Evolutionary conservation across 257 asterid species (phyloP).

Genomic region (Nicotiana noctiflora): DNA sequence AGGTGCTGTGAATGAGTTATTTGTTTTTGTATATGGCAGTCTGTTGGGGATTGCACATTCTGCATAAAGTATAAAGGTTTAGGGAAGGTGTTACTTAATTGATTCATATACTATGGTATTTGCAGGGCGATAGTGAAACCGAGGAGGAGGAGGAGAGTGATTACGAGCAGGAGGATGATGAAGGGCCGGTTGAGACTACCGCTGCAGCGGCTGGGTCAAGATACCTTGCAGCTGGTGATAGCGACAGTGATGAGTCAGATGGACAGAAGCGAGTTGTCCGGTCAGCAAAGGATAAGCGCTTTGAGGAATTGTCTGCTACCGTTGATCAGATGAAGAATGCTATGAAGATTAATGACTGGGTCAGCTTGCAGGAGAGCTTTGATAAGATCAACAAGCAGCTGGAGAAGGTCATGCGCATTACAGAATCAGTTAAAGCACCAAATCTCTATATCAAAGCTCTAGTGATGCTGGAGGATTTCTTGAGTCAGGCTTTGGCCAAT

Average conservation of each 20-base stretch:
- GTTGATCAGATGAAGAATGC: slow-evolving; percentile 94
- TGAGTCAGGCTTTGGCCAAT: slow-evolving; percentile 72
- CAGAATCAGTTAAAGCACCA: slow-evolving; percentile 64
- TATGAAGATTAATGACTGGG: slow-evolving; percentile 94
- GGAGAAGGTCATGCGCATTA: slow-evolving; percentile 80
- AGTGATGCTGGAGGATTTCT: slow-evolving; percentile 76
- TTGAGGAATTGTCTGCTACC: slow-evolving; percentile 75
- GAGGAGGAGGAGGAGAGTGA: slow-evolving; percentile 56
- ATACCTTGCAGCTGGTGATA: slow-evolving; percentile 35
- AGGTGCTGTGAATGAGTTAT: neutral
- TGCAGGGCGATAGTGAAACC: slow-evolving; percentile 62
- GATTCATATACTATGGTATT: neutral
- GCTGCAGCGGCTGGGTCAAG: slow-evolving; percentile 23
- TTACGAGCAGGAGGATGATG: slow-evolving; percentile 42
- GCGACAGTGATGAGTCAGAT: slow-evolving; percentile 66
- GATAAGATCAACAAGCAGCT: slow-evolving; percentile 94
- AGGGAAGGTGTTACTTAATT: neutral
- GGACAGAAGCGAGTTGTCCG: slow-evolving; percentile 71
- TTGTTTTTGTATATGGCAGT: neutral
- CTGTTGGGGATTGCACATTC: neutral
- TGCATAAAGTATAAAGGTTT: neutral
- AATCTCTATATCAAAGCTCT: slow-evolving; percentile 84
- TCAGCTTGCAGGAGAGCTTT: slow-evolving; percentile 83
- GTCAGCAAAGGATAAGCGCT: slow-evolving; percentile 74
- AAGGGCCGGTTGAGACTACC: slow-evolving; percentile 25